Evolutionary conservation across 441 rosid species (phyloP).

Genomic region (Populus hybrid): DNA sequence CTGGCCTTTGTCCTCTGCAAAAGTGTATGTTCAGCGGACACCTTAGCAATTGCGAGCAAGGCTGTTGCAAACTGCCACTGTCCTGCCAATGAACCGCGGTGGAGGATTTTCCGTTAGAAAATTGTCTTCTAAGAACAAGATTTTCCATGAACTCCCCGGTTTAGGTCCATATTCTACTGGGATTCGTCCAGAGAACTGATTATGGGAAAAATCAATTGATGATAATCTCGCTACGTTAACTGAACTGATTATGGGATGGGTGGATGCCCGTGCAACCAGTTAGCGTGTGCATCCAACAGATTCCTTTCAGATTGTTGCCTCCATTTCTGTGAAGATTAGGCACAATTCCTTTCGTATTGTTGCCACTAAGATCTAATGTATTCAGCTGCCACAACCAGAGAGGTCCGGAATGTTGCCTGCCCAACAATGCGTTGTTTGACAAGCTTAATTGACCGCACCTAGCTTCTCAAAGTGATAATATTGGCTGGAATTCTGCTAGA

Average conservation of each 20-base stretch:
- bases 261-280: slow-evolving; percentile 45
- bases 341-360: slow-evolving; percentile 39
- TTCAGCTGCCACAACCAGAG: slow-evolving; percentile 49
- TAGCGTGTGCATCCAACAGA: slow-evolving; percentile 49
- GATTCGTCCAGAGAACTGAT: slow-evolving; percentile 38
- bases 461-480: slow-evolving; percentile 39
- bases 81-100: slow-evolving; percentile 20
- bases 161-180: slow-evolving; percentile 39
- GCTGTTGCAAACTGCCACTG: slow-evolving; percentile 37
- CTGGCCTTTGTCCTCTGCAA: slow-evolving; percentile 49
- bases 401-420: slow-evolving; percentile 51
- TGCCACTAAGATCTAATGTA: slow-evolving; percentile 41
- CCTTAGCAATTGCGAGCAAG: slow-evolving; percentile 47
- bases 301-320: too few relatives aligned
- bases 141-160: slow-evolving; percentile 45
- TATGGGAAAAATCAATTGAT: slow-evolving; percentile 40
- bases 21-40: slow-evolving; percentile 29
- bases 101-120: slow-evolving; percentile 50
- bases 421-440: slow-evolving; percentile 41
- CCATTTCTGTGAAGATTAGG: slow-evolving; percentile 32
- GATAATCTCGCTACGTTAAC: slow-evolving; percentile 32
- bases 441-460: slow-evolving; percentile 32
- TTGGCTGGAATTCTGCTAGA: slow-evolving; percentile 43
- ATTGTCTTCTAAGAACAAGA: slow-evolving; percentile 46
- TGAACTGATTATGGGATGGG: slow-evolving; percentile 38